Base-by-base conservation (phyloP, 768 basidiomycete species). In the Panus rudis region DNA sequence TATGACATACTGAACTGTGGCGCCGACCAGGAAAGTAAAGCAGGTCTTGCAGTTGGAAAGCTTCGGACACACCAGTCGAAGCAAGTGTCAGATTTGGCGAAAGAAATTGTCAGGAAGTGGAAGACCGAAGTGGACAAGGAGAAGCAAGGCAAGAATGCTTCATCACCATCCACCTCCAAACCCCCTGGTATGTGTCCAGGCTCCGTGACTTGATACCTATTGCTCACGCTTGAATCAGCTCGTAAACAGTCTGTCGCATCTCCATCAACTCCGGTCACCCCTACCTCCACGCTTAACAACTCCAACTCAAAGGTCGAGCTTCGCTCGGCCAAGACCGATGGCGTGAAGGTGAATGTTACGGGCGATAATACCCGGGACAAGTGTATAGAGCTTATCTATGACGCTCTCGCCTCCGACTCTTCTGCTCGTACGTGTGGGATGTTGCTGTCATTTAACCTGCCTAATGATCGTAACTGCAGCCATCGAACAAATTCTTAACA, bases 81-180 rank as follows among this genome's bases (percentile, higher is more conserved):
- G 55, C 73, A 80, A 10, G 80, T 96, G 7, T 61, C 88, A 6
- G 85, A 89, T 51, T 67, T 87, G 5, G 89, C 92, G 14, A 94
- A 93, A 62, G 90, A 91, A 51, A 69, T 93, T 34, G 92, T 96
- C 38, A 88, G 81, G 64, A 85, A 83, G 56, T 96, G 92, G 92
- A 93, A 93, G 64, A 74, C 67, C 23, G 83, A 84, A 47, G 92
- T 94, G 25, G 90, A 92, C 46, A 80, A 78, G 41, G 63, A 65
- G 53, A 66, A 65, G 48, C 55, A 53, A 54, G 76, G 74, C 0
- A 78, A 79, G 19, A 44, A 45, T n/a, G 37, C 47, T 6, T 49
- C 51, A 6, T 42, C 43, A 8, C 43, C 47, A 20, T 24, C 44
- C 24, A 34, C 42, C 33, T 31, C 41, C 12, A 52, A 42, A 30